These are phyloP conservation scores for Cercospora sp. DNA, from an alignment of 2,329 filamentous ascomycete genomes.

Conservation along the genomic window DNA sequence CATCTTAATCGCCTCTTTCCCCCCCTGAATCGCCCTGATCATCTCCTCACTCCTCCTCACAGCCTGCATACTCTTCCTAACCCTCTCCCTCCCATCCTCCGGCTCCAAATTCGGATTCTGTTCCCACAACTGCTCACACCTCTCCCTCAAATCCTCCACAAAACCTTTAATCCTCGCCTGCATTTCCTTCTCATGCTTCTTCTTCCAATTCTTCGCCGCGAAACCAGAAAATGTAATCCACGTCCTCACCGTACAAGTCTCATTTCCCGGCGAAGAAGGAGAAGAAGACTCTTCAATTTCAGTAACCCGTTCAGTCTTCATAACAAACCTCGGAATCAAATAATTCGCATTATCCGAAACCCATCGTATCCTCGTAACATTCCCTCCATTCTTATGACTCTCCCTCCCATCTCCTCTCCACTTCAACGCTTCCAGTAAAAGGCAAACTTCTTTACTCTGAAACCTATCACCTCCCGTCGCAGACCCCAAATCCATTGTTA, in stretches of 20 bases:
- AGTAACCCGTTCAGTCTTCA: slow-evolving; percentile 50
- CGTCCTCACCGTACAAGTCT: slow-evolving; percentile 41
- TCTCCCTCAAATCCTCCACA: slow-evolving; percentile 16
- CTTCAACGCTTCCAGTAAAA: slow-evolving; percentile 38
- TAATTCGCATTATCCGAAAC: slow-evolving; percentile 35
- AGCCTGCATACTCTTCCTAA: slow-evolving; percentile 14
- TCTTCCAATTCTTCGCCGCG: slow-evolving; percentile 44
- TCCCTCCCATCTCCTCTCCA: slow-evolving; percentile 26
- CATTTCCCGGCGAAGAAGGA: slow-evolving; percentile 25
- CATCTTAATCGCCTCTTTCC: slow-evolving; percentile 7
- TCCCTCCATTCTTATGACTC: slow-evolving; percentile 18
- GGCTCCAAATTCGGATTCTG: slow-evolving; percentile 11
- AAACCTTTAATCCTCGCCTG: slow-evolving; percentile 24
- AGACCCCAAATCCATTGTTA: slow-evolving; percentile 46
- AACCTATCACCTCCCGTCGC: slow-evolving; percentile 24
- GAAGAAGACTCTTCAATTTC: slow-evolving; percentile 42
- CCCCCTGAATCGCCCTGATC: slow-evolving; percentile 1
- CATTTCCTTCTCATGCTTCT: slow-evolving; percentile 44
- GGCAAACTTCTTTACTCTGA: slow-evolving; percentile 39
- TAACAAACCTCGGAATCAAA: slow-evolving; percentile 37
- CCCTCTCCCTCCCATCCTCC: slow-evolving; percentile 12
- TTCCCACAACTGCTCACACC: slow-evolving; percentile 13
- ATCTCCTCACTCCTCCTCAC: slow-evolving; percentile 14
- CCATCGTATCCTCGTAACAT: slow-evolving; percentile 38
- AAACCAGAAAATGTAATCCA: slow-evolving; percentile 50